Percentiles rank a stretch among this genome's conserved stretches.
phyloP scores from a whole-genome alignment of 129 eudicot species.

The Arctium lappa region DNA sequence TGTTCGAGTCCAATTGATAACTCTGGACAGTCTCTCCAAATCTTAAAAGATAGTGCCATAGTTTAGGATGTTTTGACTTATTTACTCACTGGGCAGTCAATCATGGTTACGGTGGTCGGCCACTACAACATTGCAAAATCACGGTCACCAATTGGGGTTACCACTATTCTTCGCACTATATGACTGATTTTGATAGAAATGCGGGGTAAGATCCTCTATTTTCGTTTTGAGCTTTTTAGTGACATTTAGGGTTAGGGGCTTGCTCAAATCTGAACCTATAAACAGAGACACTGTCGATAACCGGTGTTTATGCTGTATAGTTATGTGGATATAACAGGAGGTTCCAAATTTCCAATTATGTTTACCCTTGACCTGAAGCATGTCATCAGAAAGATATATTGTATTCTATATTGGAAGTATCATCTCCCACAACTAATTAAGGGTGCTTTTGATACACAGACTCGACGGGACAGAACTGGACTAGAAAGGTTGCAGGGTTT shows the following conservation, averaged over 20 bases:
- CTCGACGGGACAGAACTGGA: too few relatives aligned
- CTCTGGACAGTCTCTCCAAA: background rate
- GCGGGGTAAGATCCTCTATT: too few relatives aligned
- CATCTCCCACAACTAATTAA: too few relatives aligned
- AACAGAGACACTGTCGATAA: background rate
- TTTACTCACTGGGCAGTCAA: background rate
- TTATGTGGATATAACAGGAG: background rate
- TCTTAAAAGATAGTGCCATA: background rate
- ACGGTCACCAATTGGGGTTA: background rate
- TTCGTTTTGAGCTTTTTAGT: too few relatives aligned
- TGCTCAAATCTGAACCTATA: background rate
- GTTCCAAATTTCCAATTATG: background rate
- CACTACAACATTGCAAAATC: background rate
- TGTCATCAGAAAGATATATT: too few relatives aligned
- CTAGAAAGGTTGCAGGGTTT: too few relatives aligned
- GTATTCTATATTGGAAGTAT: too few relatives aligned
- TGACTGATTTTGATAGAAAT: background rate
- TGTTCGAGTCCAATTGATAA: background rate
- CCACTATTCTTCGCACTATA: background rate
- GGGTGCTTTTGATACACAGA: too few relatives aligned
- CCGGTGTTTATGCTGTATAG: background rate
- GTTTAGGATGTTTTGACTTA: background rate
- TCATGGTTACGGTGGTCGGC: background rate
- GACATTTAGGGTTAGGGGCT: too few relatives aligned
- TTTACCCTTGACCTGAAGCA: background rate